A percentile compares a stretch with the other conserved stretches of the same genome.
Conservation (phyloP, 257 asterid genomes). For the Coffea canephora region DNA sequence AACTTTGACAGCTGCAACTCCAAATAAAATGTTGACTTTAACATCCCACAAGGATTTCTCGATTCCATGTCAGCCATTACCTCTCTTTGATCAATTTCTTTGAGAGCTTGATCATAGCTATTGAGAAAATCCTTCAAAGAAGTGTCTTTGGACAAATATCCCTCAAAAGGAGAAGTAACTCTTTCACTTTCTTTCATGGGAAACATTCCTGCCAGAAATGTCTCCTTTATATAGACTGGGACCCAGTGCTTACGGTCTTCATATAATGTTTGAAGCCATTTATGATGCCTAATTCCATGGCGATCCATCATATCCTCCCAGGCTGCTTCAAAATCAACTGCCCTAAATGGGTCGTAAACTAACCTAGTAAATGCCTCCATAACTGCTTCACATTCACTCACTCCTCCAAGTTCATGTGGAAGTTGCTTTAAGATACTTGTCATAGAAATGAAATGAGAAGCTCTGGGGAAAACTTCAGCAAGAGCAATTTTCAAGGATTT, state of each 20-base stretch:
- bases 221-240: slow-evolving; percentile 52
- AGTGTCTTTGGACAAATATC: slow-evolving; percentile 35
- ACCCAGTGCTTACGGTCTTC: slow-evolving; percentile 60
- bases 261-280: slow-evolving; percentile 42
- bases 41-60: slow-evolving; percentile 24
- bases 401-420: slow-evolving; percentile 23
- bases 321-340: slow-evolving; percentile 52
- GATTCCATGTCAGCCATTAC: slow-evolving; percentile 44
- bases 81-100: slow-evolving; percentile 43
- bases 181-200: slow-evolving; percentile 28
- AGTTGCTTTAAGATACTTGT: slow-evolving; percentile 34
- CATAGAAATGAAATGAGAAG: slow-evolving; percentile 49
- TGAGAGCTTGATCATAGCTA: slow-evolving; percentile 35
- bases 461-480: slow-evolving; percentile 50
- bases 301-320: slow-evolving; percentile 44
- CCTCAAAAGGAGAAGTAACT: slow-evolving; percentile 39
- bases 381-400: slow-evolving; percentile 34
- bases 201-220: slow-evolving; percentile 42
- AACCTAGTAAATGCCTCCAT: slow-evolving; percentile 27
- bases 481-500: slow-evolving; percentile 46
- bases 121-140: slow-evolving; percentile 44
- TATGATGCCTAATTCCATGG: slow-evolving; percentile 29
- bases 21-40: slow-evolving; percentile 43
- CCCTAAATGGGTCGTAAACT: slow-evolving; percentile 34
- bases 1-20: slow-evolving; percentile 51